A percentile compares a stretch with the other conserved stretches of the same genome.
phyloP scores from a whole-genome alignment of 1,284 basidiomycete species.

The Pseudozyma thailandica region DNA sequence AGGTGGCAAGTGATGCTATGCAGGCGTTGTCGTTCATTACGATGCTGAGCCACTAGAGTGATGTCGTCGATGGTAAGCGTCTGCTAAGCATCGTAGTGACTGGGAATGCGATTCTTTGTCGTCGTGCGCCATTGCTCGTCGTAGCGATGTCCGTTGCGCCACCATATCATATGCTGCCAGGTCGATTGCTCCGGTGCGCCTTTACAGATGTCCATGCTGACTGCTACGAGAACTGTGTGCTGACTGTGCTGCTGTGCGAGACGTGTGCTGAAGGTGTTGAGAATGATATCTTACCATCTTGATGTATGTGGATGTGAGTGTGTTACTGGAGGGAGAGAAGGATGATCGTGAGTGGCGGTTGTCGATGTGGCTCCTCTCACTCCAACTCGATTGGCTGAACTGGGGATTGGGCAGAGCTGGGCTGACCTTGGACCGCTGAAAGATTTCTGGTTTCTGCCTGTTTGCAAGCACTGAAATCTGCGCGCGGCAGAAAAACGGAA shows the following conservation, averaged over 20 bases:
- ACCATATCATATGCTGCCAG: neutral
- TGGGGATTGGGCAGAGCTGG: neutral
- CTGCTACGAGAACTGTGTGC: neutral
- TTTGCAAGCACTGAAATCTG: neutral
- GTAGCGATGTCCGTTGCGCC: no score
- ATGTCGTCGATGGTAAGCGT: no score
- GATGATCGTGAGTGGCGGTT: constrained; percentile 35
- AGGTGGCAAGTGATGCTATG: no score
- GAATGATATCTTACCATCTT: constrained; percentile 46
- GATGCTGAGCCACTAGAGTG: no score
- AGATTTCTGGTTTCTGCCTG: constrained; percentile 1
- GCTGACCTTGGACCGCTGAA: no score
- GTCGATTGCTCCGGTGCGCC: no score
- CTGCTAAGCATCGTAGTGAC: no score
- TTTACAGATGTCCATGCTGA: neutral
- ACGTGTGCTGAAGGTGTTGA: constrained; percentile 10
- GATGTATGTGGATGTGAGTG: constrained; percentile 48
- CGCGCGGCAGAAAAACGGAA: neutral
- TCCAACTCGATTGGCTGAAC: constrained; percentile 17
- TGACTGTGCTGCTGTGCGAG: constrained; percentile 23
- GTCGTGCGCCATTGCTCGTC: neutral
- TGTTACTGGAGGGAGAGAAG: constrained; percentile 36
- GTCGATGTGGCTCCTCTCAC: constrained; percentile 15
- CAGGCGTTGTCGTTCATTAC: no score
- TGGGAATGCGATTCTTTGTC: no score